Conservation (phyloP, 805 yeast species). For the Candida maesae region DNA sequence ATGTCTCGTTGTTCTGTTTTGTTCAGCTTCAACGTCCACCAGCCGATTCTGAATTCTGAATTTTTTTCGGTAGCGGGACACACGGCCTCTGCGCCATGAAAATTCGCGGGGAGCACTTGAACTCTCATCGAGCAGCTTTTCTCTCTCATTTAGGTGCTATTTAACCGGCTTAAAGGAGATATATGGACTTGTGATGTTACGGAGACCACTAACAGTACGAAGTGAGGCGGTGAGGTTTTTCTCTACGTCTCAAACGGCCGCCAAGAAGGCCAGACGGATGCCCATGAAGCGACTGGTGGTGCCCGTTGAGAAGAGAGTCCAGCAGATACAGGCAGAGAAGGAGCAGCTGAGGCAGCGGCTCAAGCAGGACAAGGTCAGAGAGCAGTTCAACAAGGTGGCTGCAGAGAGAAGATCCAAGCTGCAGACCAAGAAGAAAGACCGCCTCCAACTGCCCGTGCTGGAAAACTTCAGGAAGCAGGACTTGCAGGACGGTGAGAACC, state of each 20-base stretch:
- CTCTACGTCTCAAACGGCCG: neutral
- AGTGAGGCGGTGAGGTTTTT: neutral
- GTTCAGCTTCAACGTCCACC: too few relatives aligned
- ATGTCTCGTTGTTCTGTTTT: too few relatives aligned
- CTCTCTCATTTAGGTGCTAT: too few relatives aligned
- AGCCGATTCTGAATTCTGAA: neutral
- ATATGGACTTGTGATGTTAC: neutral
- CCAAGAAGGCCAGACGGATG: conserved; percentile 10
- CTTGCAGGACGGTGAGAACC: conserved; percentile 33
- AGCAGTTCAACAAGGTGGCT: neutral
- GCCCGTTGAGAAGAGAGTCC: conserved; percentile 12
- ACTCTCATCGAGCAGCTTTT: too few relatives aligned
- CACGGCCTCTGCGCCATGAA: too few relatives aligned
- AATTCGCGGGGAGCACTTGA: neutral
- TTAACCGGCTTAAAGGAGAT: too few relatives aligned
- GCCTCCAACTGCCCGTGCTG: conserved; percentile 17
- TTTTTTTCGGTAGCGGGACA: neutral
- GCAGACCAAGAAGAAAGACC: conserved; percentile 7
- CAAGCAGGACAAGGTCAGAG: conserved; percentile 1
- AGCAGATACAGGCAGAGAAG: conserved; percentile 7
- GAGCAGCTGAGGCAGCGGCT: conserved; percentile 7
- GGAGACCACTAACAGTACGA: neutral
- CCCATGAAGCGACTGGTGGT: conserved; percentile 20
- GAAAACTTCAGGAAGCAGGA: conserved; percentile 28
- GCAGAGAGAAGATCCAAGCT: neutral